These are phyloP conservation scores for Penicillium sp. DNA, from an alignment of 2,329 filamentous ascomycete species.

Conservation along the genomic window DNA sequence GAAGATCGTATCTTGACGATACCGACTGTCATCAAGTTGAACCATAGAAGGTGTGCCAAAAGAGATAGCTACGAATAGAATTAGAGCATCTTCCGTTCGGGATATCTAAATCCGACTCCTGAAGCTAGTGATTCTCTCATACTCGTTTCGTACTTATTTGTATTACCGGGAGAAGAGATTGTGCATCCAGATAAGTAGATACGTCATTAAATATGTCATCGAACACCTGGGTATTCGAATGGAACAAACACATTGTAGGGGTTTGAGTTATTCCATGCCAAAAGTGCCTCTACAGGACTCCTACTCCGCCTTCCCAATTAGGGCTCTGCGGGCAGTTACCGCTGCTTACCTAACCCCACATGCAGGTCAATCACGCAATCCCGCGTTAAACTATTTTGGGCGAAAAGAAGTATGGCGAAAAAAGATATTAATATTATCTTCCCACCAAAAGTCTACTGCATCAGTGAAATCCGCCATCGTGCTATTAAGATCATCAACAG, in stretches of 20 bases:
- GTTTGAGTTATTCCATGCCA: too few species aligned
- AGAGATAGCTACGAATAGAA: neutral
- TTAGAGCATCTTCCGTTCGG: neutral
- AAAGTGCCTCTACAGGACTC: too few species aligned
- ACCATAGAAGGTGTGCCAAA: neutral
- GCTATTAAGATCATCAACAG: neutral
- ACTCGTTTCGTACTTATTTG: too few species aligned
- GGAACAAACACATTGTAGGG: too few species aligned
- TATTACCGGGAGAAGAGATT: too few species aligned
- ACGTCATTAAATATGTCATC: too few species aligned
- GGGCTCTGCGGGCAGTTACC: neutral
- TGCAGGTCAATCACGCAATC: slow-evolving; percentile 30
- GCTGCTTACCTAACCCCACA: slow-evolving; percentile 3
- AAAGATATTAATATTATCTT: slow-evolving; percentile 3
- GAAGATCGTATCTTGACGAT: neutral
- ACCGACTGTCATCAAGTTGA: neutral
- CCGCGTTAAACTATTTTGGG: slow-evolving; percentile 30
- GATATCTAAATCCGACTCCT: too few species aligned
- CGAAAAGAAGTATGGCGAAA: slow-evolving; percentile 21
- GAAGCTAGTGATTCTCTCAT: too few species aligned
- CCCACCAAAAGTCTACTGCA: neutral
- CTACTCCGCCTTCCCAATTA: neutral
- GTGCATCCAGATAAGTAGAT: too few species aligned
- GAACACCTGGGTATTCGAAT: too few species aligned
- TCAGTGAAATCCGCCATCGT: neutral